phyloP scores from a whole-genome alignment of 1,284 basidiomycete species.

The Psilocybe mexicana region DNA sequence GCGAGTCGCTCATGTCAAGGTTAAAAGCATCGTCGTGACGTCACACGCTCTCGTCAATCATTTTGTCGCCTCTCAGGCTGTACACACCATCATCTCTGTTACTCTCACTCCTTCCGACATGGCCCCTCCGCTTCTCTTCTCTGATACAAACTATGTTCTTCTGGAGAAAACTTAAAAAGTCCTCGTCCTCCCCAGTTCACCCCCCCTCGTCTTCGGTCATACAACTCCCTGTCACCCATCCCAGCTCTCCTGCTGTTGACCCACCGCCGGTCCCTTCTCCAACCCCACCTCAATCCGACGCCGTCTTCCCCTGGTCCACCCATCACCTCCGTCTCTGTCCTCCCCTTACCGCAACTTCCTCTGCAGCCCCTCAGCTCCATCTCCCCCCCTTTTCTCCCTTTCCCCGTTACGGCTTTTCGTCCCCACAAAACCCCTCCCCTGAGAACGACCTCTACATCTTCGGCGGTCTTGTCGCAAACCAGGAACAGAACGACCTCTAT shows the following conservation, averaged over 20 bases:
- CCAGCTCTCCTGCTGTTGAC: neutral
- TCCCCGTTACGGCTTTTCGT: constrained; percentile 8
- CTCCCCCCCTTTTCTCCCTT: constrained; percentile 2
- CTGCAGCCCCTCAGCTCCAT: neutral
- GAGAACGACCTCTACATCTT: neutral
- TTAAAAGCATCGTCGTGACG: constrained; percentile 6
- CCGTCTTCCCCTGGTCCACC: constrained; percentile 2
- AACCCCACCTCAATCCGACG: neutral
- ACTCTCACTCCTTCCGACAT: neutral
- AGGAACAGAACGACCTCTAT: constrained; percentile 5
- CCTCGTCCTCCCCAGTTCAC: neutral
- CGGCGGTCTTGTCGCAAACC: constrained; percentile 4
- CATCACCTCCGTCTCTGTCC: neutral
- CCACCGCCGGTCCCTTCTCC: neutral
- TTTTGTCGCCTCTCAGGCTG: neutral
- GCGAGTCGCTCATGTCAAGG: constrained; percentile 6
- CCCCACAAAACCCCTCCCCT: neutral
- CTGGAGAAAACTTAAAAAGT: constrained; percentile 5
- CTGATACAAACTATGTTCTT: neutral
- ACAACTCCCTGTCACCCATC: neutral
- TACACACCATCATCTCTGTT: neutral
- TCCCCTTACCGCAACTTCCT: neutral
- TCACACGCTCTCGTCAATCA: constrained; percentile 2
- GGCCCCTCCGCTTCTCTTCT: no score
- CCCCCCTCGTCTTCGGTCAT: neutral